Percentiles rank a stretch among this genome's conserved stretches.
Evolutionary conservation across 208 protist genomes (phyloP).

Genomic region (Trypanosoma melophagium): DNA sequence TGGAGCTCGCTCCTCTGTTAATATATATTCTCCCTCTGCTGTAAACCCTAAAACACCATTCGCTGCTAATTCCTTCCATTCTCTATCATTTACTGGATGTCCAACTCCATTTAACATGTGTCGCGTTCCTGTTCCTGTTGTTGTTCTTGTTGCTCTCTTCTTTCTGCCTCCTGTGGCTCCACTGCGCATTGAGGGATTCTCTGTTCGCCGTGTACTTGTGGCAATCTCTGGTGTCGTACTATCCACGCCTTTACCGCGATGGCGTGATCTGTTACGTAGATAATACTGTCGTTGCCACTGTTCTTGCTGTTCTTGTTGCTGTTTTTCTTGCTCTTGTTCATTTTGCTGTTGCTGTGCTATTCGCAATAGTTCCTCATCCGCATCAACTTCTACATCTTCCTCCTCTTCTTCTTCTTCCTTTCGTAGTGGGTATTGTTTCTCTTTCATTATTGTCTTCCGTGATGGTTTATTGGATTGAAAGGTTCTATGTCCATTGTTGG

Average conservation of each 20-base stretch:
- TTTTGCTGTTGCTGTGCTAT: too few species aligned
- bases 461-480: too few species aligned
- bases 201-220: conserved; percentile 24
- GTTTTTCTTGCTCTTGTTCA: too few species aligned
- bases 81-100: too few species aligned
- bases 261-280: neutral
- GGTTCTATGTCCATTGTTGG: too few species aligned
- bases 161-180: conserved; percentile 12
- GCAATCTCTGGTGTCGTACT: conserved; percentile 31
- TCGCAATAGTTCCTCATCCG: too few species aligned
- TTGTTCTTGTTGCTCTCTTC: neutral
- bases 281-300: neutral
- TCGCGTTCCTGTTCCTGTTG: neutral
- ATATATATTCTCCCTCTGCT: neutral
- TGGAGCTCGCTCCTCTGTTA: neutral
- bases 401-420: too few species aligned
- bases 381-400: too few species aligned
- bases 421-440: neutral
- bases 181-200: conserved; percentile 26
- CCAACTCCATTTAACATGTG: neutral
- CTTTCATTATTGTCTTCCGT: neutral
- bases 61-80: too few species aligned
- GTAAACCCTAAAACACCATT: neutral
- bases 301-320: neutral
- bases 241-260: neutral